Conservation (phyloP, 257 asterid species). For the Echium plantagineum region DNA sequence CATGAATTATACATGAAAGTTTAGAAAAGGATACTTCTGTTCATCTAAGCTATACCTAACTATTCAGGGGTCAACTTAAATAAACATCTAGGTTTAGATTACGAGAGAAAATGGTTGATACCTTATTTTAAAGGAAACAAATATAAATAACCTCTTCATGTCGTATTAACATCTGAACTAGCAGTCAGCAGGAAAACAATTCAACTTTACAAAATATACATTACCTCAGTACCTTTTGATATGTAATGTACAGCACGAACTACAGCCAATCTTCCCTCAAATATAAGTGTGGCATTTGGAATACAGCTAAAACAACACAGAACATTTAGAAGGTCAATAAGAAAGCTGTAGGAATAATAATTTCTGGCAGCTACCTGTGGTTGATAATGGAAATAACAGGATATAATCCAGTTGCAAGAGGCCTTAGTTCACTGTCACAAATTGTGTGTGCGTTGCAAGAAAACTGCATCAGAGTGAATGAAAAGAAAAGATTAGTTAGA, state of each 20-base stretch:
- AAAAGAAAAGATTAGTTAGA: neutral
- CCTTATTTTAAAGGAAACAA: no score
- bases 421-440: constrained; percentile 83
- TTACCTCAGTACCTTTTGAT: constrained; percentile 89
- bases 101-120: no score
- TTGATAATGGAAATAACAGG: constrained; percentile 82
- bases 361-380: constrained; percentile 54
- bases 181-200: neutral
- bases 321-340: constrained; percentile 17
- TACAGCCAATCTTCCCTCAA: constrained; percentile 68
- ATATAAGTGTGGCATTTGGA: constrained; percentile 79
- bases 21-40: no score
- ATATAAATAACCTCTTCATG: no score
- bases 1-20: no score
- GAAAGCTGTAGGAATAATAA: constrained; percentile 7
- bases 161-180: no score
- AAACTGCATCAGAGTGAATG: constrained; percentile 33
- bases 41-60: no score
- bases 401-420: constrained; percentile 84
- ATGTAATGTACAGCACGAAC: constrained; percentile 66
- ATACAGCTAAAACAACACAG: constrained; percentile 50
- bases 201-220: neutral
- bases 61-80: no score
- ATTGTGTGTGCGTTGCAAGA: constrained; percentile 98
- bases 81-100: no score